Base-by-base conservation (phyloP, 345 rosid genomes). In the Populus nigra region DNA sequence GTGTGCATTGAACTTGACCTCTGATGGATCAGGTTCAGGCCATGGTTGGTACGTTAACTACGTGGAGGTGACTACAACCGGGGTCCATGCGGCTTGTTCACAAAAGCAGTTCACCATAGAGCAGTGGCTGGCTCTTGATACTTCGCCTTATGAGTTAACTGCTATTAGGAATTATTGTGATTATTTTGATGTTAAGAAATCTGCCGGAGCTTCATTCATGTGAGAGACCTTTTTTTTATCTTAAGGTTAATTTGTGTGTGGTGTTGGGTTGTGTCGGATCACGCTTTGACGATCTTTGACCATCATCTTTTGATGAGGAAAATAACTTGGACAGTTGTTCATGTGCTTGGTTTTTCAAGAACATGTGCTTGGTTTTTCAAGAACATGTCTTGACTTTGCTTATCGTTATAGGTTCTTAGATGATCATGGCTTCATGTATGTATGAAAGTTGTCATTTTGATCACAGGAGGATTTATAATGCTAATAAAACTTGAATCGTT, bases 1-100 rank as follows among this genome's bases (percentile, higher is more conserved):
- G n/a, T 94, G 98, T 77, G 88, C 92, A 8, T 11, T 94, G 67
- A 92, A 88, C 84, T 78, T 94, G 4, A 89, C 89, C 65, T 88
- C 98, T 5, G 94, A 92, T 68, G 98, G 96, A 1, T 90, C 94
- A 4, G 96, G 97, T 0, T 49, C 73, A 6, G 90, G 88, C 79
- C 97, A 89, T 69, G 98, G 98, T 1, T 92, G 97, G 98, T 94
- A 94, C 89, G 82, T 83, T 66, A 92, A 92, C 86, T 94, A 94
- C 86, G 91, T 92, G 57, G 96, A 94, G 82, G 90, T 91, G 43
- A 87, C 93, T 0, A 63, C 89, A 12, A 86, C 95, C 0, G 92
- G 93, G 49, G 85, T 88, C 72, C 97, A 94, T 62, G 66, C 75
- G 3, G 35, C 76, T 2, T 94, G 98, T 62, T 12, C 82, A 5